These are phyloP conservation scores for Clitoria ternatea DNA, from an alignment of 306 rosid genomes.

Conservation along the genomic window DNA sequence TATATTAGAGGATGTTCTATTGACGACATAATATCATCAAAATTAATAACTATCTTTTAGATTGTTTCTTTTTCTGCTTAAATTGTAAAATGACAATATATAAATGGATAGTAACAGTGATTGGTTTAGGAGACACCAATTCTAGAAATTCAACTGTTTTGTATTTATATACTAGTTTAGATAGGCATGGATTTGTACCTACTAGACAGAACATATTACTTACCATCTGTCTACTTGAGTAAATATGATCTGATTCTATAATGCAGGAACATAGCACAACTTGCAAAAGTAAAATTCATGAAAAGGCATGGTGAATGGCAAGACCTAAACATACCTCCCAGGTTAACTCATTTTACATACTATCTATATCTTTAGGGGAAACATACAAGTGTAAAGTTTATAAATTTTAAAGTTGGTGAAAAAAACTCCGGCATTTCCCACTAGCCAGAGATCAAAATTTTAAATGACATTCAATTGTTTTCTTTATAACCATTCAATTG, in stretches of 20 bases:
- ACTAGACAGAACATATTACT: background rate
- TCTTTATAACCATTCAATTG: constrained; percentile 2
- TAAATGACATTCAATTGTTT: background rate
- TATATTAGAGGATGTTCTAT: background rate
- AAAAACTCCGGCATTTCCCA: background rate
- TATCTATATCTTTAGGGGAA: background rate
- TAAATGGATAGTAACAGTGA: background rate
- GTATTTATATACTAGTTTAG: background rate
- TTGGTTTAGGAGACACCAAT: background rate
- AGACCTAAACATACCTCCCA: constrained; percentile 64
- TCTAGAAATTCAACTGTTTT: background rate
- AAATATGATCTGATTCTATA: constrained; percentile 9
- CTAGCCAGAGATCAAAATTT: constrained; percentile 1
- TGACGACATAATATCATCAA: background rate
- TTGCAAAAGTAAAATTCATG: constrained; percentile 70
- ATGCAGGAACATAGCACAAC: constrained; percentile 75
- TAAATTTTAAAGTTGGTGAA: background rate
- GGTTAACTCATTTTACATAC: constrained; percentile 45
- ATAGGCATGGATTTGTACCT: background rate
- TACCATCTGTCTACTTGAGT: background rate
- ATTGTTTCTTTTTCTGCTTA: background rate
- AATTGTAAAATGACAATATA: background rate
- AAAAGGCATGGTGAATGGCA: constrained; percentile 58
- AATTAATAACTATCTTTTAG: background rate
- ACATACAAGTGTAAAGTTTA: background rate